Evolutionary conservation across 768 basidiomycete genomes (phyloP), one percentile per base, ranked within the genome.

Genomic region (Asterophora parasitica): DNA sequence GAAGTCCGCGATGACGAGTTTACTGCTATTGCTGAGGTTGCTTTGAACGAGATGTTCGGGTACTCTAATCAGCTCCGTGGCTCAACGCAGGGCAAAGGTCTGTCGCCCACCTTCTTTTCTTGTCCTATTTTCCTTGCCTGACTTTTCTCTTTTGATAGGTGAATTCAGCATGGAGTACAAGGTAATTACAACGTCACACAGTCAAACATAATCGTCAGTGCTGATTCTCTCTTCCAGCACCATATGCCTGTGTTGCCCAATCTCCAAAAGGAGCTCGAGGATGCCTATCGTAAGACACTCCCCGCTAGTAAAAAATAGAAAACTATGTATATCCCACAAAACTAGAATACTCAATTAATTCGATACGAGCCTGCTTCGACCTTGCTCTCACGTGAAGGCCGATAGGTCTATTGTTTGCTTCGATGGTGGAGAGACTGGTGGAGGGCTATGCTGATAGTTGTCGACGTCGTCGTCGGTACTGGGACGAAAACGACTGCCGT

Each of bases 1-100:
- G 96, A 98, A 68, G 87, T 95, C 27, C 83, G 95, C 35, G 94
- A 96, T 56, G 96, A 98, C 57, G 95, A 99, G 67, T 98, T 99
- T 61, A 92, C 90, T 4, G 79, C 86, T 46, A 75, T 79, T 23
- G 92, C 92, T 16, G 95, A 97, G 61, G 94, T 99, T 10, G 84
- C 91, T 7, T 65, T 99, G 66, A 96, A 92, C 65, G 95, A 98
- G 58, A 98, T 98, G 95, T 99, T 99, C 62, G 90, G 92, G 13
- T 97, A 97, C 64, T 94, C 93, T 31, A 91, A 84, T 58, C 88
- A 92, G 57, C 74, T 98, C 37, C 82, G 95, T 49, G 95, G 95
- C 3, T 83, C 81, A 48, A 99, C 96, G 0, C 96, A 98, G 69
- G 96, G 95, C 60, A 98, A 99, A 73, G 93, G 81, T 65, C 47